Conservation (phyloP, 192 early-diverging fungal species). For the Coemansia aciculifera region DNA sequence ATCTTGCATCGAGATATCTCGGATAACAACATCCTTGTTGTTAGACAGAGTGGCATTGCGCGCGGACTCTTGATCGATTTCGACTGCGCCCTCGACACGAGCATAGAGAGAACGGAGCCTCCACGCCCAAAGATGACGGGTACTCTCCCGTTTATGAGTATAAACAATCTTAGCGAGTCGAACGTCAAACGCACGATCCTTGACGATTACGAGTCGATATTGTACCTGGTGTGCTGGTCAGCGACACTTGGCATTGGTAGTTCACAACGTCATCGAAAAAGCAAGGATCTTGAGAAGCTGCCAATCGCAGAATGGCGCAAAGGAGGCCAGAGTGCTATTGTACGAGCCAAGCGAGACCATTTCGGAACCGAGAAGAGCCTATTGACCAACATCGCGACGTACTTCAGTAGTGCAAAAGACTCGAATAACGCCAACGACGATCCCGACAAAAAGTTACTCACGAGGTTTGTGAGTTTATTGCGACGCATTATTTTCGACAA, state of each 20-base stretch:
- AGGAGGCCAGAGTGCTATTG: background rate
- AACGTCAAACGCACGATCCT: background rate
- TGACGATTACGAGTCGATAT: constrained; percentile 12
- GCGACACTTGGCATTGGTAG: background rate
- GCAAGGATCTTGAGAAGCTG: background rate
- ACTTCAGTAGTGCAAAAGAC: background rate
- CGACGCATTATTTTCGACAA: background rate
- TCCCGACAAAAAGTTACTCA: background rate
- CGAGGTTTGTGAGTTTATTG: background rate
- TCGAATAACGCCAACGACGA: background rate
- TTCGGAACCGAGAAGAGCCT: background rate
- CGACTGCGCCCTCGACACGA: constrained; percentile 11
- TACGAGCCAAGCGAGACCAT: background rate
- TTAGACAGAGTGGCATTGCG: background rate
- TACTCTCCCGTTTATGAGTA: constrained; percentile 30
- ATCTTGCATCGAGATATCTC: constrained; percentile 40
- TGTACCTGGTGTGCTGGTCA: background rate
- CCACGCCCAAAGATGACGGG: background rate
- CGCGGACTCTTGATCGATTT: constrained; percentile 35
- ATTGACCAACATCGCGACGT: background rate
- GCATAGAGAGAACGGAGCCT: background rate
- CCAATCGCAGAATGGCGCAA: background rate
- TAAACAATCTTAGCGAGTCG: constrained; percentile 16
- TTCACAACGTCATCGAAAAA: background rate
- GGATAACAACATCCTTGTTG: constrained; percentile 26